phyloP scores from a whole-genome alignment of 2,329 filamentous ascomycete species.

The Sporothrix curviconia region DNA sequence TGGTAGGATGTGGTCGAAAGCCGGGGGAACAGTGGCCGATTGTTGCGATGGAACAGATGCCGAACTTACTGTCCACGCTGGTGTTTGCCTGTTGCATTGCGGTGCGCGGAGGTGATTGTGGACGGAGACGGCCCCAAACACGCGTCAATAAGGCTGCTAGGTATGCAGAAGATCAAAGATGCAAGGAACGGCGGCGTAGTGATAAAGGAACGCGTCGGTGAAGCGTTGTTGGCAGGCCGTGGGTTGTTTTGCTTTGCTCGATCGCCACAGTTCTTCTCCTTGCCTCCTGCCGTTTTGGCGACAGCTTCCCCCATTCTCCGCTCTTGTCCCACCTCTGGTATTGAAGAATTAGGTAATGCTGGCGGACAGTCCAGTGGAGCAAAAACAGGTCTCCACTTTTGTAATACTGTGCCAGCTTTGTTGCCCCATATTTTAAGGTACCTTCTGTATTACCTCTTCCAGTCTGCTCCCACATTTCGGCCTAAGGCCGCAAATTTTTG shows the following conservation, averaged over 20 bases:
- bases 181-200: slow-evolving; percentile 12
- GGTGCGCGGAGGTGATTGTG: slow-evolving; percentile 13
- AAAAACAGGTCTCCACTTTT: slow-evolving; percentile 5
- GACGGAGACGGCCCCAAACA: neutral
- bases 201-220: slow-evolving; percentile 19
- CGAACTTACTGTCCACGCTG: neutral
- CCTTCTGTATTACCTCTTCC: too few relatives aligned
- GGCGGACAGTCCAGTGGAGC: too few relatives aligned
- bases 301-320: slow-evolving; percentile 9
- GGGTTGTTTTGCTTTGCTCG: slow-evolving; percentile 9
- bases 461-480: too few relatives aligned
- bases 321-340: too few relatives aligned
- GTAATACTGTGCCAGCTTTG: too few relatives aligned
- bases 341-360: slow-evolving; percentile 11
- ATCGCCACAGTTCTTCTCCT: slow-evolving; percentile 8
- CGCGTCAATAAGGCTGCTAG: slow-evolving; percentile 3
- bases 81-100: slow-evolving; percentile 14
- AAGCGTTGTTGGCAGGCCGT: neutral
- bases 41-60: too few relatives aligned
- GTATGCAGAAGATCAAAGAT: neutral
- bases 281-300: slow-evolving; percentile 3
- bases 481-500: slow-evolving; percentile 11
- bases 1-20: neutral
- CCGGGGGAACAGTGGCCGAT: neutral
- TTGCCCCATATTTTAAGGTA: too few relatives aligned